Conservation (phyloP, 768 basidiomycete genomes). For the Lentinula sp. region DNA sequence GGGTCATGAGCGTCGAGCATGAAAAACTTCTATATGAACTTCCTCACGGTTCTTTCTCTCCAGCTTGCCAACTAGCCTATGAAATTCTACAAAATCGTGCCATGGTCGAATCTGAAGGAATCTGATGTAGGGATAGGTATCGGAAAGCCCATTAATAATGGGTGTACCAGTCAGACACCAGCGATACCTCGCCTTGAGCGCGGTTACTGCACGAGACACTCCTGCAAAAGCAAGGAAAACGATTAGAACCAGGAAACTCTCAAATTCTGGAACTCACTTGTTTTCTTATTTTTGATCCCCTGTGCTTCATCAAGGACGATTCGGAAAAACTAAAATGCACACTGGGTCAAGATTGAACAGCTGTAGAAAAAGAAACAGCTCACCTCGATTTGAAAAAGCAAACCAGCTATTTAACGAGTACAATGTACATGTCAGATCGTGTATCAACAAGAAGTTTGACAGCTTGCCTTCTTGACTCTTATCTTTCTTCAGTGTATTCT, state of each 20-base stretch:
- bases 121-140: conserved; percentile 43
- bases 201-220: conserved; percentile 47
- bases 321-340: conserved; percentile 38
- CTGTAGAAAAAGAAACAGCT: conserved; percentile 1
- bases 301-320: conserved; percentile 56
- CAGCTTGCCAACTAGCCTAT: conserved; percentile 24
- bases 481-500: conserved; percentile 20
- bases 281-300: conserved; percentile 42
- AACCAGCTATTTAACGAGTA: conserved; percentile 25
- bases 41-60: conserved; percentile 51
- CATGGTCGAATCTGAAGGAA: conserved; percentile 40
- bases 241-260: not conserved
- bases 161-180: conserved; percentile 65
- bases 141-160: conserved; percentile 15
- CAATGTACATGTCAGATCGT: no score
- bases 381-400: conserved; percentile 47
- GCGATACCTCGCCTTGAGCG: conserved; percentile 45
- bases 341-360: not conserved
- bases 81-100: conserved; percentile 40
- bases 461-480: conserved; percentile 26
- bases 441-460: not conserved
- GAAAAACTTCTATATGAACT: not conserved
- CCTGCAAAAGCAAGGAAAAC: conserved; percentile 26
- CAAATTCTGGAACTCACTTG: conserved; percentile 26
- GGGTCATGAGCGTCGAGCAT: conserved; percentile 6